Evolutionary conservation across 768 basidiomycete species (phyloP), one percentile per base, ranked within the genome.

Genomic region (Saitozyma podzolica): DNA sequence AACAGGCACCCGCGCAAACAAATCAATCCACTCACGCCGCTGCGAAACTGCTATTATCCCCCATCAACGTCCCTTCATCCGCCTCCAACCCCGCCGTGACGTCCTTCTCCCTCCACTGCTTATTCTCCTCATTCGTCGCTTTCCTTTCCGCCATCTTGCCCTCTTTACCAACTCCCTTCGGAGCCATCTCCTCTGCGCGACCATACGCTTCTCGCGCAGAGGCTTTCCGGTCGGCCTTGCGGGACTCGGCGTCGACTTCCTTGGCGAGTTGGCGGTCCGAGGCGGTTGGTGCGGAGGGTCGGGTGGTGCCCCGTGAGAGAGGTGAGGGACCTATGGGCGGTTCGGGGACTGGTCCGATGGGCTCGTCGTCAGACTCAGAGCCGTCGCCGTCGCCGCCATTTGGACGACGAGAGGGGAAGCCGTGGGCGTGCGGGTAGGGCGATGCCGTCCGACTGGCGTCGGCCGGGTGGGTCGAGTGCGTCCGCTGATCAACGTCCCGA

Each of bases 101-200:
- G 11, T 92, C 91, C 17, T 85, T 86, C 54, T 81, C 82, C 58
- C 71, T 54, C 54, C 88, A 90, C 2, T 86, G 77, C 45, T 84
- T 82, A 78, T 94, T 89, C 13, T 81, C 81, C 65, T 90, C 91
- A 65, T 91, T 83, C 65, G 83, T 84, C 45, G 85, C 87, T 40
- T 86, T 82, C 78, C 92, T 91, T 83, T 92, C 92, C 82, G 94
- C 93, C 64, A 93, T 76, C 84, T 89, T 86, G 2, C 87, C 89
- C 67, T 94, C 93, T 58, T 86, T 83, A 0, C 93, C 93, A 5
- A 89, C 86, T 63, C 86, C 84, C 67, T 86, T 86, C n/a, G 92
- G 90, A 1, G 89, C 87, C 78, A 87, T 80, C 40, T 93, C 90
- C 71, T 92, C 90, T 13, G 90, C 59, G 45, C 86, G 82, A 3